These are phyloP conservation scores for Saccharomycodes ludwigii DNA, from an alignment of 805 yeast species.

Conservation along the genomic window DNA sequence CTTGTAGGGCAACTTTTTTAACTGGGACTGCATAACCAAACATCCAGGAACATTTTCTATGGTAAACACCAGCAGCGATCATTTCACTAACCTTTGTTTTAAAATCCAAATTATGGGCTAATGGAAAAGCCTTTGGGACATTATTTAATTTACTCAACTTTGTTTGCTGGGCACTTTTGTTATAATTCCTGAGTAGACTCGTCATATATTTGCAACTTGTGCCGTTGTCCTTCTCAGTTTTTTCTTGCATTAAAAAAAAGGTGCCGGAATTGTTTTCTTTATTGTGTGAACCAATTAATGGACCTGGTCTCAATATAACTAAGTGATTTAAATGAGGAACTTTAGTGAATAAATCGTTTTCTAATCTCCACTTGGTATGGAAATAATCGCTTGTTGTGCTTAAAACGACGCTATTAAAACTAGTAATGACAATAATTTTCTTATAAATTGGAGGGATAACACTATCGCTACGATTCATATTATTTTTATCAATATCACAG, in stretches of 20 bases:
- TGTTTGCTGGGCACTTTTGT: slow-evolving; percentile 7
- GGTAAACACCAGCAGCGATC: slow-evolving; percentile 12
- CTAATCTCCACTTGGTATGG: slow-evolving; percentile 12
- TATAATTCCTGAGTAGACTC: slow-evolving; percentile 3
- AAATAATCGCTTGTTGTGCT: slow-evolving; percentile 13
- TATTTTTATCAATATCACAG: slow-evolving; percentile 6
- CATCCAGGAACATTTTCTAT: slow-evolving; percentile 13
- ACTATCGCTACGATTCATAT: too few species aligned
- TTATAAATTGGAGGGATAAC: slow-evolving; percentile 5
- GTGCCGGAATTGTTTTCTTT: too few species aligned
- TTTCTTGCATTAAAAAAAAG: too few species aligned
- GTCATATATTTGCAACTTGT: slow-evolving; percentile 8
- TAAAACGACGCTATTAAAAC: slow-evolving; percentile 13
- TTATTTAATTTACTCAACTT: slow-evolving; percentile 9
- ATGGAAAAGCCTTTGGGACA: slow-evolving; percentile 8
- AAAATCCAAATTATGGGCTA: too few species aligned
- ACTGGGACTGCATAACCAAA: slow-evolving; percentile 17
- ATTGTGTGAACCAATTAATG: slow-evolving; percentile 16
- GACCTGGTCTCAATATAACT: slow-evolving; percentile 18
- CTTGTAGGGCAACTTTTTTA: slow-evolving; percentile 11
- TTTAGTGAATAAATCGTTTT: slow-evolving; percentile 9
- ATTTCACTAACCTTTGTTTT: slow-evolving; percentile 12
- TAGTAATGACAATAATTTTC: slow-evolving; percentile 13
- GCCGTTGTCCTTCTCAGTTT: too few species aligned
- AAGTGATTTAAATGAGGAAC: slow-evolving; percentile 8